Percentiles rank a stretch among this genome's conserved stretches.
phyloP scores from a whole-genome alignment of 495 filamentous ascomycete species.

The Neurospora sp. region DNA sequence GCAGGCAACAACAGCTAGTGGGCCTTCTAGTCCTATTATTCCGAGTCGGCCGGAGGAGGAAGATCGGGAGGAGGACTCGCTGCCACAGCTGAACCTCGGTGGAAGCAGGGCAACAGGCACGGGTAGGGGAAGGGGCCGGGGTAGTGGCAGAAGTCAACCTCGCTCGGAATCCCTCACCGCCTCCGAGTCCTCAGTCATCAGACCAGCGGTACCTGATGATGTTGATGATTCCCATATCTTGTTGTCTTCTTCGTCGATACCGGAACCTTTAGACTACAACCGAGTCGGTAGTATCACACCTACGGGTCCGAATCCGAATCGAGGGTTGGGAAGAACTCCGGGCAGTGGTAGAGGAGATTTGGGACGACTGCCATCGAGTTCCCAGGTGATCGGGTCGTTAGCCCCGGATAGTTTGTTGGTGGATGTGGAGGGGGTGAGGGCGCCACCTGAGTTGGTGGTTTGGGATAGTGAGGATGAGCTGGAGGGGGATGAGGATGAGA shows the following conservation, averaged over 20 bases:
- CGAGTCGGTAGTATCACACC: neutral
- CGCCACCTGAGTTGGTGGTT: constrained; percentile 28
- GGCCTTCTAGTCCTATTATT: constrained; percentile 19
- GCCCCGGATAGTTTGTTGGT: constrained; percentile 25
- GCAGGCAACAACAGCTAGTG: constrained; percentile 36
- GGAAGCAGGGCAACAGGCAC: neutral
- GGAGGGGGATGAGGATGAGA: neutral
- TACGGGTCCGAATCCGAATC: neutral
- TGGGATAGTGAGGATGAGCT: constrained; percentile 39
- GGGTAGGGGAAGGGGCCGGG: neutral
- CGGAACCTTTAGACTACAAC: constrained; percentile 1
- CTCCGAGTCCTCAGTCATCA: neutral
- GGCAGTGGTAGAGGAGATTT: neutral
- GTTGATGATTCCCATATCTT: neutral
- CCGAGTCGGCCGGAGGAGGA: neutral
- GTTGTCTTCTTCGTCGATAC: neutral
- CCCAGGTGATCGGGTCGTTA: neutral
- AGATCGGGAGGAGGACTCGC: neutral
- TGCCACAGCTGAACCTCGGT: neutral
- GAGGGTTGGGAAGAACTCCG: neutral
- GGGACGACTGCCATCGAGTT: neutral
- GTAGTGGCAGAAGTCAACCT: neutral
- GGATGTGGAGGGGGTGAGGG: constrained; percentile 32
- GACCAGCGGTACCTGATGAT: neutral
- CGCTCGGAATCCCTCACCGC: neutral